Evolutionary conservation across 2,329 filamentous ascomycete species (phyloP).

Genomic region (Scleromitrula shiraiana): DNA sequence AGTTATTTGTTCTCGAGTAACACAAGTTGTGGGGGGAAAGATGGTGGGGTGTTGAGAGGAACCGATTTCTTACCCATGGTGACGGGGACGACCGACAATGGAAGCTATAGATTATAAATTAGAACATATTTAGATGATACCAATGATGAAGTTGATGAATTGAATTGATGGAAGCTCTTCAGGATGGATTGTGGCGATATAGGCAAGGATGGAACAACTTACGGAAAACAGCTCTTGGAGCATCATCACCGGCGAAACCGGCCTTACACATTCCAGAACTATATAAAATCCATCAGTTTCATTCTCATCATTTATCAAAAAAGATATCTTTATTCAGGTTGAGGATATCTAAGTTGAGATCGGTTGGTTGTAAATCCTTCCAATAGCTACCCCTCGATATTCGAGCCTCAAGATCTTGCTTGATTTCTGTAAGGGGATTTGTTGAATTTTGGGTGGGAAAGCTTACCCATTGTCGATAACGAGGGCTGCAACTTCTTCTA

Average conservation of each 20-base stretch:
- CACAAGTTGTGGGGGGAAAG: conserved; percentile 14
- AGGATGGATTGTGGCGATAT: background rate
- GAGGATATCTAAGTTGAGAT: too few relatives aligned
- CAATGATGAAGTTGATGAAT: background rate
- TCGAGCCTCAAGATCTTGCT: conserved; percentile 11
- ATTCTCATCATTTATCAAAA: conserved; percentile 8
- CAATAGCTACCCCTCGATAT: conserved; percentile 20
- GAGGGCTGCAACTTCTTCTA: conserved; percentile 99
- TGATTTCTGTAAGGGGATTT: conserved; percentile 6
- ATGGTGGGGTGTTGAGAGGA: conserved; percentile 15
- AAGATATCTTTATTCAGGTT: conserved; percentile 9
- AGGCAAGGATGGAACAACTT: conserved; percentile 51
- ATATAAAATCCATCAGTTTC: conserved; percentile 28
- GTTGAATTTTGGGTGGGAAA: conserved; percentile 34
- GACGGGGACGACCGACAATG: conserved; percentile 98
- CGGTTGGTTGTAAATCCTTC: conserved; percentile 1
- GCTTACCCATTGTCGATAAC: conserved; percentile 99
- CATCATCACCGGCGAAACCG: conserved; percentile 99
- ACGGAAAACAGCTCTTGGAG: conserved; percentile 99
- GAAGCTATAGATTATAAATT: conserved; percentile 56
- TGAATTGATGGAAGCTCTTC: background rate
- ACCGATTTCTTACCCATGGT: conserved; percentile 77
- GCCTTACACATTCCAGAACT: conserved; percentile 99
- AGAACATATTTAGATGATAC: conserved; percentile 11
- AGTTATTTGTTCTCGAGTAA: conserved; percentile 18